A percentile compares a stretch with the other conserved stretches of the same genome.
phyloP scores from a whole-genome alignment of 305 asterid genomes.

The Fraxinus albicans region DNA sequence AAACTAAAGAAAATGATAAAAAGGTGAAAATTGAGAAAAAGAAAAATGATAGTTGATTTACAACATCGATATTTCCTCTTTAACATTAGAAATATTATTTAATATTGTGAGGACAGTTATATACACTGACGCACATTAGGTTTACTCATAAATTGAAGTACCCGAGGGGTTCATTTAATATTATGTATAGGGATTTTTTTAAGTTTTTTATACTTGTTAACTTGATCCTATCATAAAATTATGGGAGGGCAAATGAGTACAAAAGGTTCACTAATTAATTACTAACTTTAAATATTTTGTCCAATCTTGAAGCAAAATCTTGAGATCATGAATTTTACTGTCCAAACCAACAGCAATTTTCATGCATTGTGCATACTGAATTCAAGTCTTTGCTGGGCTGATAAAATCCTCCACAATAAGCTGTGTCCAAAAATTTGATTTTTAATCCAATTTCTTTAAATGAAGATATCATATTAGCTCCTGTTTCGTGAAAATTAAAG shows the following conservation, averaged over 20 bases:
- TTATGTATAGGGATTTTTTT: too few species aligned
- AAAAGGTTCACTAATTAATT: background rate
- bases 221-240: too few species aligned
- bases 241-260: background rate
- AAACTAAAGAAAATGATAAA: background rate
- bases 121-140: background rate
- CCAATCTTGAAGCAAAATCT: conserved; percentile 52
- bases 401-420: conserved; percentile 56
- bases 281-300: conserved; percentile 17
- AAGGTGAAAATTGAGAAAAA: background rate
- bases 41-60: background rate
- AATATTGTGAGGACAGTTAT: background rate
- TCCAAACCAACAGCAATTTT: conserved; percentile 60
- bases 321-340: conserved; percentile 55
- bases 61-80: background rate
- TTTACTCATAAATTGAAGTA: background rate
- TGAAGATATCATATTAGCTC: too few species aligned
- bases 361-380: conserved; percentile 57
- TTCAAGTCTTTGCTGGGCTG: conserved; percentile 47
- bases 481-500: too few species aligned
- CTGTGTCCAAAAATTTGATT: conserved; percentile 43
- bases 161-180: background rate
- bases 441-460: conserved; percentile 15
- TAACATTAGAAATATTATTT: background rate
- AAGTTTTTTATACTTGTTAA: too few species aligned